phyloP scores from a whole-genome alignment of 257 asterid genomes.

The Nicotiana tabacum region DNA sequence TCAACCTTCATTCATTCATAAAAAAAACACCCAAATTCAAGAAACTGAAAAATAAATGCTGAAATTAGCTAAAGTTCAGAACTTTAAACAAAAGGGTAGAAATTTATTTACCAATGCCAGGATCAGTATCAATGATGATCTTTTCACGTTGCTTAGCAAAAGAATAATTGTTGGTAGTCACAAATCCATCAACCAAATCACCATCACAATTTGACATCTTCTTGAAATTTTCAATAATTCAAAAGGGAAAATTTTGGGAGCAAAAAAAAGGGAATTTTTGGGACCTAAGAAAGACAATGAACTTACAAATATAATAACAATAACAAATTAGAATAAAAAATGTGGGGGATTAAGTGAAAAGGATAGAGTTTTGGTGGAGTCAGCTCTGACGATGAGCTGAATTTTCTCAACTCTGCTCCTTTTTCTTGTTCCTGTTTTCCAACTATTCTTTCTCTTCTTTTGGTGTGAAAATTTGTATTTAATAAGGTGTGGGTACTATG shows the following conservation, averaged over 20 bases:
- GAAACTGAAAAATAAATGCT: neutral
- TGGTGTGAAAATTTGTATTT: neutral
- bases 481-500: neutral
- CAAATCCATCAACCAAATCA: neutral
- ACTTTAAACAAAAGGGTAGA: neutral
- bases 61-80: neutral
- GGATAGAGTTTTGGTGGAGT: neutral
- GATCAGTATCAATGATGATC: constrained; percentile 44
- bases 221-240: neutral
- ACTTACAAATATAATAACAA: neutral
- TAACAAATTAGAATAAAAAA: neutral
- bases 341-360: neutral
- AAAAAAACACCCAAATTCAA: neutral
- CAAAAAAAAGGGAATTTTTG: neutral
- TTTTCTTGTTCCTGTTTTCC: neutral
- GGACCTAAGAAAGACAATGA: neutral
- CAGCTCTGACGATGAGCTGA: constrained; percentile 10
- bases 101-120: constrained; percentile 34
- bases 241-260: neutral
- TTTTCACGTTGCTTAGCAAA: constrained; percentile 3
- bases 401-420: neutral
- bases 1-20: too few species aligned
- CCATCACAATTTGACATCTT: constrained; percentile 10
- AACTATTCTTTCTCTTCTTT: neutral
- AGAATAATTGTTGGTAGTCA: neutral